Percentiles rank a stretch among this genome's conserved stretches.
Conservation (phyloP, 2,329 filamentous ascomycete genomes). For the Diaporthe capsici region DNA sequence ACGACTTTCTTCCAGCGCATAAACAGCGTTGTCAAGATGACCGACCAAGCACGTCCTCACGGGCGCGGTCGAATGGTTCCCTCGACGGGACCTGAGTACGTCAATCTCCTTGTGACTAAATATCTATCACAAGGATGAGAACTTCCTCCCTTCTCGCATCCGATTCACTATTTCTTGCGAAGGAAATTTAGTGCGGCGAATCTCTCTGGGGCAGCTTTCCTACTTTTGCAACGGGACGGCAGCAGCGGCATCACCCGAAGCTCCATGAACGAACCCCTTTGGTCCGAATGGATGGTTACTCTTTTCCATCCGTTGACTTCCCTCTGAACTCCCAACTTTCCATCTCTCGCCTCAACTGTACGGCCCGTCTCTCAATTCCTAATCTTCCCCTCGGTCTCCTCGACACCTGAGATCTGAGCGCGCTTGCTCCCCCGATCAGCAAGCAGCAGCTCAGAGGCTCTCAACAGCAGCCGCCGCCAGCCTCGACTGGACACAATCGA, state of each 20-base stretch:
- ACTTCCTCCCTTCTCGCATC: too few species aligned
- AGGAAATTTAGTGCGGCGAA: neutral
- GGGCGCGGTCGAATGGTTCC: neutral
- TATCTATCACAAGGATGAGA: neutral
- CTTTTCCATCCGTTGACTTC: neutral
- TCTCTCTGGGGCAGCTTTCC: neutral
- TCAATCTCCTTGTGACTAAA: neutral
- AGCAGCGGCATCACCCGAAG: neutral
- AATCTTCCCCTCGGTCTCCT: neutral
- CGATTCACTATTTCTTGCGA: neutral
- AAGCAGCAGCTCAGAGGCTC: neutral
- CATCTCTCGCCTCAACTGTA: neutral
- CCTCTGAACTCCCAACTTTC: neutral
- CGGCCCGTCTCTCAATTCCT: fast-evolving
- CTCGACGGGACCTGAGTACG: neutral
- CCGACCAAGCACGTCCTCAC: neutral
- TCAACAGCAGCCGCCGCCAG: neutral
- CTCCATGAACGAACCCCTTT: too few species aligned
- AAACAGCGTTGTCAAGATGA: neutral
- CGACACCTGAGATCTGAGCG: neutral
- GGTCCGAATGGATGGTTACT: neutral
- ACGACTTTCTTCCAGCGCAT: neutral
- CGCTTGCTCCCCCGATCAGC: too few species aligned
- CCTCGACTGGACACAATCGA: neutral
- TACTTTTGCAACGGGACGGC: neutral